These are phyloP conservation scores for Chloranthus sessilifolius DNA, from an alignment of 164 flowering plant genomes.

Conservation along the genomic window DNA sequence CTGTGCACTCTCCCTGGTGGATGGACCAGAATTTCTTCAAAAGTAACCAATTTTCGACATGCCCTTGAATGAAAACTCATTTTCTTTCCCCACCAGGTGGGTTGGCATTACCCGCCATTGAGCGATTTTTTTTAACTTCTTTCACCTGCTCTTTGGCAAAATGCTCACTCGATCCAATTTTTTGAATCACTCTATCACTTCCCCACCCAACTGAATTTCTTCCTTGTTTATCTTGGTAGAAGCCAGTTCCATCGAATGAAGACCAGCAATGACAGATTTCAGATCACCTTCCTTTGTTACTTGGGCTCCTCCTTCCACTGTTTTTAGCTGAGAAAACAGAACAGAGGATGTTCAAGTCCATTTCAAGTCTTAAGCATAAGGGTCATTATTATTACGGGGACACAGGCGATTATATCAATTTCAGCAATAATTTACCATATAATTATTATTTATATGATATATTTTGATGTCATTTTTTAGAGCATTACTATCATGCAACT, in stretches of 20 bases:
- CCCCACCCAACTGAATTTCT: not conserved
- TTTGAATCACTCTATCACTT: constrained; percentile 5
- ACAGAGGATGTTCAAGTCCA: not conserved
- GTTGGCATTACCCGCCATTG: not conserved
- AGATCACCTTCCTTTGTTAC: constrained; percentile 1
- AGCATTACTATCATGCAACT: too few relatives aligned
- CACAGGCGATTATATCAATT: too few relatives aligned
- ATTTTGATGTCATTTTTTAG: too few relatives aligned
- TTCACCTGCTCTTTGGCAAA: not conserved
- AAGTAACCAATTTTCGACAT: not conserved
- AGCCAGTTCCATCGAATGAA: constrained; percentile 2
- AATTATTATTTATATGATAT: too few relatives aligned
- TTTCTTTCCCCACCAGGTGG: not conserved
- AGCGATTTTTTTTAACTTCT: not conserved
- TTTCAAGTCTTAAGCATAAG: too few relatives aligned
- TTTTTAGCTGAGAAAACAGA: constrained; percentile 5
- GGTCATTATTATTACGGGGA: not conserved
- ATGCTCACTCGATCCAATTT: not conserved
- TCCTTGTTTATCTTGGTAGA: constrained; percentile 3
- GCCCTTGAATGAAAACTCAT: not conserved
- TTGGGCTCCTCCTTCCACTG: not conserved
- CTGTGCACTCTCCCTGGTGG: not conserved
- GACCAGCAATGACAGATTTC: not conserved
- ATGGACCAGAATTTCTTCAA: not conserved
- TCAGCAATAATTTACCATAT: too few relatives aligned